Evolutionary conservation across 371 early-diverging fungal species (phyloP), one percentile per base, ranked within the genome.

Genomic region (Blastocladiella emersonii): DNA sequence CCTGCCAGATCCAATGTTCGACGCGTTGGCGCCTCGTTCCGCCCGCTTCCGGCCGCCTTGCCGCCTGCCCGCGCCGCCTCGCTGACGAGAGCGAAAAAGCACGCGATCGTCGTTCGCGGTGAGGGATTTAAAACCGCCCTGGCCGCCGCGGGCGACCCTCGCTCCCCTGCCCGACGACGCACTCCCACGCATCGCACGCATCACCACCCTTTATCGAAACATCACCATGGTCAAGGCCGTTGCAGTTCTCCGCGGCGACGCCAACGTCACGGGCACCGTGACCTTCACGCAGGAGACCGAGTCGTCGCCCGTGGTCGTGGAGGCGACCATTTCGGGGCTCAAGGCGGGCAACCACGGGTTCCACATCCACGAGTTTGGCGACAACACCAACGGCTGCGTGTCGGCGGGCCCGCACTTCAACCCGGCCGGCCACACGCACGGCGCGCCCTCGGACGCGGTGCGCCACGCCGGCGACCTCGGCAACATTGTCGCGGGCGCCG

Each of bases 401-500:
- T 85, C 86, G 34, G 80, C 85, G 2, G 88, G 90, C 43, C 68
- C 71, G 56, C 94, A 93, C 77, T 92, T 72, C 73, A 93, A 93
- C 76, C 92, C 92, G 61, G 66, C 66, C 71, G 75, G 75, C 55
- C 66, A 75, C 67, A 82, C 81, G n/a, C 92, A 92, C 76, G 91
- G 90, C 65, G 88, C 84, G 59, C 89, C 88, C 51, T 66, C 68
- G 6, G 79, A 70, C 63, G 59, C 74, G 43, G 60, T 74, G 34
- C 87, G 89, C 64, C 94, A 93, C 76, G 85, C 79, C 51, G 92
- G 92, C 64, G 92, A 93, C 72, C 82, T 92, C 67, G 94, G 92
- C 63, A 92, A 92, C 77, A 68, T 91, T 55, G 64, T 55, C 6
- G 87, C 82, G 19, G 71, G 71, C 39, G 69, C 70, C 8, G 70